These are phyloP conservation scores for Combretum micranthum DNA, from an alignment of 345 rosid genomes.

Conservation along the genomic window DNA sequence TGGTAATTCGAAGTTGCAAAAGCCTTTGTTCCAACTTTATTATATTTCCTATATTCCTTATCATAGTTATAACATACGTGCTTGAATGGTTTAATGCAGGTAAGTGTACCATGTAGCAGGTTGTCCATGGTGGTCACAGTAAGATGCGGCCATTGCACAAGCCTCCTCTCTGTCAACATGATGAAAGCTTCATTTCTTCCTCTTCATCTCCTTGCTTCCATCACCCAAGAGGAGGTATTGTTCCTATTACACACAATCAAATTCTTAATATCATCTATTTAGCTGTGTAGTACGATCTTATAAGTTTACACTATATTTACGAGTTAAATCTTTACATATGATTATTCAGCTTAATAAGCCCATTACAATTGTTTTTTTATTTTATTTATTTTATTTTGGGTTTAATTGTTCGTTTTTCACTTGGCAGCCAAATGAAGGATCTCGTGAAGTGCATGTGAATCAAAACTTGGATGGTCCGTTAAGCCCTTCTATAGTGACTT, in stretches of 20 bases:
- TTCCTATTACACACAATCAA: not conserved
- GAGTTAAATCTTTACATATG: too few species aligned
- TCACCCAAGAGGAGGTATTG: constrained; percentile 40
- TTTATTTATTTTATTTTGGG: too few species aligned
- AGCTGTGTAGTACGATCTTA: too few species aligned
- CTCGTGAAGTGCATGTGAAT: constrained; percentile 21
- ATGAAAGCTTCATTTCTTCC: constrained; percentile 82
- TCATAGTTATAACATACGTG: not conserved
- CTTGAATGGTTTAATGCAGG: constrained; percentile 32
- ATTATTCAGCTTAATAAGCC: too few species aligned
- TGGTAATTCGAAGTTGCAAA: constrained; percentile 31
- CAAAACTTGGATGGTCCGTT: constrained; percentile 22
- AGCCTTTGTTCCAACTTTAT: not conserved
- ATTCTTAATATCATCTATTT: too few species aligned
- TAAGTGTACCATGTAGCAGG: constrained; percentile 87
- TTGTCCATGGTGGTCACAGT: constrained; percentile 83
- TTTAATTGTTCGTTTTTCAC: too few species aligned
- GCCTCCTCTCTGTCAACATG: constrained; percentile 91
- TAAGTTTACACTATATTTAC: too few species aligned
- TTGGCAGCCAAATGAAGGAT: constrained; percentile 38
- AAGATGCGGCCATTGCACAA: constrained; percentile 94
- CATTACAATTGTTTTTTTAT: too few species aligned
- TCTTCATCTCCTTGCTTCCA: constrained; percentile 66
- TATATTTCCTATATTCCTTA: not conserved
- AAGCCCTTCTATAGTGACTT: constrained; percentile 38